Evolutionary conservation across 2,329 filamentous ascomycete genomes (phyloP), one percentile per base, ranked within the genome.

Genomic region (Beauveria bassiana): DNA sequence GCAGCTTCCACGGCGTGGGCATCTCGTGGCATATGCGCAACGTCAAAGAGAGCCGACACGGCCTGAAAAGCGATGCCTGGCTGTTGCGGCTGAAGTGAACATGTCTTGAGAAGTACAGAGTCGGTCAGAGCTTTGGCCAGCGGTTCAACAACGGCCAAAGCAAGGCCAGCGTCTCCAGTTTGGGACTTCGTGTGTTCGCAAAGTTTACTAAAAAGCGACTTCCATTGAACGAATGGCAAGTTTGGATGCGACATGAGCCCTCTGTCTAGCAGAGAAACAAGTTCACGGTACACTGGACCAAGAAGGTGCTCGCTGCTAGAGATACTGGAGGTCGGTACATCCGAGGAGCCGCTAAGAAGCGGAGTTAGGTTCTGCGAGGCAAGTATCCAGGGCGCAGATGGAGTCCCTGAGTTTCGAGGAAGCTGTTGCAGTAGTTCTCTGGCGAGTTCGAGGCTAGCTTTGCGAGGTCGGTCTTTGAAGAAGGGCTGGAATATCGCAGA

Each of bases 81-180:
- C n/a, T 55, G 52, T 16, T 42, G 62, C 12, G 16, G 10, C 10
- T 46, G 38, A 14, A 47, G 40, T 3, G 52, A 14, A 7, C 14
- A 18, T 9, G 18, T 22, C 38, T 69, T 63, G 24, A 65, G 62
- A 28, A 68, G 56, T 1, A 70, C 66, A 64, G 66, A 73, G 60
- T 79, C 78, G 43, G 77, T 67, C 5, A 88, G 66, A 1, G 73
- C 68, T 66, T 83, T 86, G 0, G 89, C 84, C 3, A 95, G 68
- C 1, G 88, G 88, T 64, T 96, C 91, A 45, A 93, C 77, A 1
- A 91, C 79, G 26, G 83, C 81, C 55, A 89, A 77, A 5, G 86
- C 83, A 46, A 87, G 80, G 6, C 85, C 87, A 18, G 83, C 82
- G 64, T 91, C 86, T 3, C 90, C 89, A 58, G 83, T 82, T 65